These are phyloP conservation scores for Fusarium drepaniforme DNA, from an alignment of 2,329 filamentous ascomycete genomes.

Conservation along the genomic window DNA sequence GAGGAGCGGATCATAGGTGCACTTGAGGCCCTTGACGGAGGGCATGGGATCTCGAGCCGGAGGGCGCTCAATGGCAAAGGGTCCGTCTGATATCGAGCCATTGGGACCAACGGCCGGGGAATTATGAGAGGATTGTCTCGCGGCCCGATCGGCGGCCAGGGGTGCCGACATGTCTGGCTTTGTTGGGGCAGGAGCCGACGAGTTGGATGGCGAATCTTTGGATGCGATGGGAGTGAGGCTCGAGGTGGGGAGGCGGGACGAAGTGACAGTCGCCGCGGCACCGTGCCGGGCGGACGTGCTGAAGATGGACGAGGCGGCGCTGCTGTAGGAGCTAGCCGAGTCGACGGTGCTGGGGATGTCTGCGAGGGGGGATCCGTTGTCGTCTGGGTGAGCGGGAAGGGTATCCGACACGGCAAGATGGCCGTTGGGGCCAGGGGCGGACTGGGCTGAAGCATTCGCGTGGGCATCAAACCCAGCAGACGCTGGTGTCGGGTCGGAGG, in stretches of 20 bases:
- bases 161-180: slow-evolving; percentile 68
- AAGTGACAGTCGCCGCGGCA: slow-evolving; percentile 51
- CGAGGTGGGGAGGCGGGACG: slow-evolving; percentile 58
- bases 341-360: slow-evolving; percentile 78
- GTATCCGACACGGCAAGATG: slow-evolving; percentile 41
- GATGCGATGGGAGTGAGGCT: slow-evolving; percentile 64
- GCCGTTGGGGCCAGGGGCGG: slow-evolving; percentile 32
- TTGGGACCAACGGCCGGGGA: slow-evolving; percentile 46
- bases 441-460: slow-evolving; percentile 38
- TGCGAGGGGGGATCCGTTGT: slow-evolving; percentile 69
- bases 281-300: slow-evolving; percentile 62
- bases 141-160: slow-evolving; percentile 57
- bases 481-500: slow-evolving; percentile 40
- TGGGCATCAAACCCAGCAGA: slow-evolving; percentile 41
- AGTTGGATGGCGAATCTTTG: slow-evolving; percentile 64
- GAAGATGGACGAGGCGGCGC: slow-evolving; percentile 79
- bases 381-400: slow-evolving; percentile 57
- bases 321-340: slow-evolving; percentile 79
- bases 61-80: slow-evolving; percentile 55
- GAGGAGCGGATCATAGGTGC: slow-evolving; percentile 71
- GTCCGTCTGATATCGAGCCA: slow-evolving; percentile 51
- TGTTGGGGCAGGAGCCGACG: slow-evolving; percentile 60
- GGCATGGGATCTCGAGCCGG: slow-evolving; percentile 69
- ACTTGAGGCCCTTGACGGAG: slow-evolving; percentile 67
- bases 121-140: slow-evolving; percentile 43